These are phyloP conservation scores for Phylloporus scabripes DNA, from an alignment of 768 basidiomycete species.

Conservation along the genomic window DNA sequence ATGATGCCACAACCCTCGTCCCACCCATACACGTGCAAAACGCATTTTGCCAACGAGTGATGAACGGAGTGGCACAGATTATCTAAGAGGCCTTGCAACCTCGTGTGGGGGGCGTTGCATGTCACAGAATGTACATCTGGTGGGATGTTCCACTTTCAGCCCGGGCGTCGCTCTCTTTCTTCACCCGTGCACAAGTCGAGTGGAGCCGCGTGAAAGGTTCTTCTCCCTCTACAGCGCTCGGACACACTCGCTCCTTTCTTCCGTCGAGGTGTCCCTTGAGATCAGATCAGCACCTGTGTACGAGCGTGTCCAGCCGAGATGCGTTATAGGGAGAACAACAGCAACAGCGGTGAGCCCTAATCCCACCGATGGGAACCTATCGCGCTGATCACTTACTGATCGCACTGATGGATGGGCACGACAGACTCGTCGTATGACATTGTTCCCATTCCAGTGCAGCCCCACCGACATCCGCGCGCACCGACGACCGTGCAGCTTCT, in stretches of 20 bases:
- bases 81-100: slow-evolving; percentile 25
- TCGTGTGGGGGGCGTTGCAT: slow-evolving; percentile 23
- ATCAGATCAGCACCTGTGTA: not conserved
- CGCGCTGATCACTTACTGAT: slow-evolving; percentile 4
- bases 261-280: not conserved
- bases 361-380: not conserved
- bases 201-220: not conserved
- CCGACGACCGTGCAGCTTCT: slow-evolving; percentile 31
- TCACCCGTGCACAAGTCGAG: not conserved
- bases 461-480: slow-evolving; percentile 24
- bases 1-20: slow-evolving; percentile 6
- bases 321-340: slow-evolving; percentile 21
- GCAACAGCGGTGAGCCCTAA: slow-evolving; percentile 26
- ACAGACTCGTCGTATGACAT: slow-evolving; percentile 32
- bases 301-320: slow-evolving; percentile 6
- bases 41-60: slow-evolving; percentile 16
- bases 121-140: slow-evolving; percentile 11
- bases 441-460: slow-evolving; percentile 15
- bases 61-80: slow-evolving; percentile 16
- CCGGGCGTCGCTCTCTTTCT: not conserved
- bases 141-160: slow-evolving; percentile 2
- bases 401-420: not conserved
- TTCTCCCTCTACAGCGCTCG: not conserved
- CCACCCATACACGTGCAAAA: slow-evolving; percentile 18
- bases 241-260: not conserved